Conservation (phyloP, 805 yeast genomes). For the Yarrowia phangngaensis region DNA sequence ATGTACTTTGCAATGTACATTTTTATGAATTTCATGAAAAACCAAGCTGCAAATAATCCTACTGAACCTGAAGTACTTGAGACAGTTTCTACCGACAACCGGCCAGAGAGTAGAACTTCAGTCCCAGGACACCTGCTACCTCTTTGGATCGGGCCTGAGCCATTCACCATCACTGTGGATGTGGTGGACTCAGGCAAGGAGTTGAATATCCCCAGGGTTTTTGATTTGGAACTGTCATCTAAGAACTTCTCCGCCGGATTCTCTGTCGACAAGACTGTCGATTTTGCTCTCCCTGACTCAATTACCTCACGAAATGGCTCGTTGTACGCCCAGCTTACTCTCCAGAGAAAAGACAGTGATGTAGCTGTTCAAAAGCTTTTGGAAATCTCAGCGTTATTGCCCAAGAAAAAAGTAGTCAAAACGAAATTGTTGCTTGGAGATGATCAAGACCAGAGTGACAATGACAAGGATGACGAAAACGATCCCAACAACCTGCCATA, state of each 20-base stretch:
- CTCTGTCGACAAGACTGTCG: constrained; percentile 1
- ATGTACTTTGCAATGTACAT: constrained; percentile 7
- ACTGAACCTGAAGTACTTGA: constrained; percentile 10
- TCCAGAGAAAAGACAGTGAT: constrained; percentile 10
- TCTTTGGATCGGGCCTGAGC: constrained; percentile 8
- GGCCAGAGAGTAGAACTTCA: constrained; percentile 1
- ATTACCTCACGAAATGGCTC: constrained; percentile 36
- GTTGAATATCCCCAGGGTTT: not conserved
- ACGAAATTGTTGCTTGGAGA: constrained; percentile 39
- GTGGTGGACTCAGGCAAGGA: not conserved
- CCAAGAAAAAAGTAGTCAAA: constrained; percentile 35
- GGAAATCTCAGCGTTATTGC: constrained; percentile 35
- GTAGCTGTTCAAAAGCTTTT: constrained; percentile 1
- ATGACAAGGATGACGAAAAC: constrained; percentile 30
- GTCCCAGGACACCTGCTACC: constrained; percentile 4
- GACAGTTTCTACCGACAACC: constrained; percentile 4
- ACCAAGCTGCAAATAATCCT: not conserved
- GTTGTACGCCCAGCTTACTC: constrained; percentile 38
- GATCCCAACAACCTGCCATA: constrained; percentile 1
- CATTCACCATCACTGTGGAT: constrained; percentile 5
- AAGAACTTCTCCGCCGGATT: constrained; percentile 15
- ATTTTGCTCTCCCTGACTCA: not conserved
- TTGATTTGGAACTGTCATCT: constrained; percentile 1
- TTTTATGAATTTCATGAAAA: constrained; percentile 2
- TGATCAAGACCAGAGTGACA: constrained; percentile 28